Conservation (phyloP, 495 filamentous ascomycete species). For the Xylaria cubensis region DNA sequence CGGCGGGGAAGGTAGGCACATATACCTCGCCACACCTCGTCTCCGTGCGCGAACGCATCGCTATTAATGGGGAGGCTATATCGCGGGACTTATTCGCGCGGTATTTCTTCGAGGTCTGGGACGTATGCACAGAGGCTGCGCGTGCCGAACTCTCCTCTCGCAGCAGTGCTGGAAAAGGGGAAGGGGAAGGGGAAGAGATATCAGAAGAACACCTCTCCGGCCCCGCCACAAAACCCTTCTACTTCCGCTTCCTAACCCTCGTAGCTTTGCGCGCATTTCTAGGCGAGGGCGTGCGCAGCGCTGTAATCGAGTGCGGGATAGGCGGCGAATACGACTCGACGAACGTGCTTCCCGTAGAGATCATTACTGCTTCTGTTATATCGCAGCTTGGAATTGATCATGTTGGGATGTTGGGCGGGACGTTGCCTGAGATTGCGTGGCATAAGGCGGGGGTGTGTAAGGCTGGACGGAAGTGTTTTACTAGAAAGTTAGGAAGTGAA, state of each 20-base stretch:
- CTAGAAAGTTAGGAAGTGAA: slow-evolving; percentile 33
- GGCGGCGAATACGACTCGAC: slow-evolving; percentile 61
- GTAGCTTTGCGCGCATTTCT: slow-evolving; percentile 54
- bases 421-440: slow-evolving; percentile 59
- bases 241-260: slow-evolving; percentile 61
- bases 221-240: slow-evolving; percentile 59
- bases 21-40: slow-evolving; percentile 74
- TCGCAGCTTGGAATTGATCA: slow-evolving; percentile 60
- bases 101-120: slow-evolving; percentile 75
- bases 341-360: slow-evolving; percentile 47
- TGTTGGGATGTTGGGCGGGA: slow-evolving; percentile 54
- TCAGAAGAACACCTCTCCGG: slow-evolving; percentile 33
- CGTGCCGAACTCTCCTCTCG: slow-evolving; percentile 47
- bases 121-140: slow-evolving; percentile 53
- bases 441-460: slow-evolving; percentile 61
- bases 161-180: too few relatives aligned
- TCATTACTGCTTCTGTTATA: slow-evolving; percentile 48
- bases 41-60: slow-evolving; percentile 68
- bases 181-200: not conserved
- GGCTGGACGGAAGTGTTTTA: slow-evolving; percentile 46
- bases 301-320: slow-evolving; percentile 57
- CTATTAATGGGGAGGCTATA: slow-evolving; percentile 61
- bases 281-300: slow-evolving; percentile 46
- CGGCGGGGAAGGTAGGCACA: slow-evolving; percentile 57
- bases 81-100: slow-evolving; percentile 57